Base-by-base conservation (phyloP, 2,329 filamentous ascomycete genomes). In the Calcarisporium arbuscula region DNA sequence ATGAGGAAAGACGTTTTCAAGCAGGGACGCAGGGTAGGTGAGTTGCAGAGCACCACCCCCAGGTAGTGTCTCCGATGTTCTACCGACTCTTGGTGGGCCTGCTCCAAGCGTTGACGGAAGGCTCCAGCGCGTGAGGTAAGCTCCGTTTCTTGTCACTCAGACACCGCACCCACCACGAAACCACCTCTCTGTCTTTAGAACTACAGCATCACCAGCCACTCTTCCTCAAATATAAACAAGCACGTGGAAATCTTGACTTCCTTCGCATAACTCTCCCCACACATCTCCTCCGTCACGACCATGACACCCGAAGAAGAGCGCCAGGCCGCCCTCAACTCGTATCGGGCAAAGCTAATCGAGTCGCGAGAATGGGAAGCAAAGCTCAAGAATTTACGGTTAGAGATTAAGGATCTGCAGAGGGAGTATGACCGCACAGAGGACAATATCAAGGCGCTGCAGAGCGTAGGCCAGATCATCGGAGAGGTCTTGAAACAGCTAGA, bases 311-410 rank as follows among this genome's bases (percentile, higher is more conserved):
- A 78, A 46, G 65, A 69, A 52, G 74, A 77, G 64, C 71, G 74
- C 60, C 65, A 81, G 50, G 73, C 81, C 58, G 84, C 85, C 56
- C 79, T 90, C 53, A 72, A 80, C 55, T 77, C 81, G 40, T 90
- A 87, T 70, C 86, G 86, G 60, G 67, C 72, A 42, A 88, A 85
- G 68, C 75, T 90, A 52, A 75, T 95, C 54, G 90, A 98, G 64
- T 94, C 94, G 51, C 80, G 94, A 64, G 92, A 98, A 74, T 96
- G 88, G 88, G 94, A 98, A 65, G 83, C 90, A 34, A 98, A 96
- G 74, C 77, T 98, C 42, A 98, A 96, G 71, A 78, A 82, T 34
- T 70, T 98, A 52, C 85, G 92, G 44, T 70, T 95, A 65, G 92
- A 95, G 50, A 95, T 98, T 63, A 98, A 96, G 70, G 87, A 84